Base-by-base conservation (phyloP, 768 basidiomycete species). In the Mrakia blollopis region DNA sequence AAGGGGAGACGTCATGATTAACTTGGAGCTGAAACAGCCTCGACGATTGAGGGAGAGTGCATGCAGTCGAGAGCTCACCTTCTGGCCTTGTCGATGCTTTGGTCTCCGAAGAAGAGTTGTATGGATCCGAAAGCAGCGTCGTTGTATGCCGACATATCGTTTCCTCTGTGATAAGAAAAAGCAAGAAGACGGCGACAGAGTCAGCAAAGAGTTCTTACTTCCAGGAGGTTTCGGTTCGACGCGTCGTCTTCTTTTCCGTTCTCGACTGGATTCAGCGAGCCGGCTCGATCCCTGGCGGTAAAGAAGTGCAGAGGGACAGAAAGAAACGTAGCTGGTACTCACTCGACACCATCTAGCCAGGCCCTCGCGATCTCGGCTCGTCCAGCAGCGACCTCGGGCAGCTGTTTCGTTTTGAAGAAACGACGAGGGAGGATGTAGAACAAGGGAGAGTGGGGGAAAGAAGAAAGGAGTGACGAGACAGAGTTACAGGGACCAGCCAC, bases 81-180 rank as follows among this genome's bases (percentile, higher is more conserved):
- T 18, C 65, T 32, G 10, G 65, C 65, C 6, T 21, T 41, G 18
- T 68, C 65, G 37, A 18, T n/a, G 14, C 37, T 18, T 23, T 68
- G 65, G 37, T 74, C 73, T 44, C 73, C 73, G 10, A 74, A 74
- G 30, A 74, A 50, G 9, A 74, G 73, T 47, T 74, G 41, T 30
- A 74, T 63, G 63, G 73, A 62, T 41, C 73, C 73, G 28, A 62
- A 47, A 10, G 73, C 73, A 21, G 61, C 61, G 14, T 74, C 73
- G 47, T 65, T 62, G 41, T 65, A 63, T 44, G 73, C 73, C 23
- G 23, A 9, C 44, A 63, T 65, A 30, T 74, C 73, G 32, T 68
- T 41, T 0, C 44, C 9, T 10, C 71, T 72, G 54, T 0, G 10
- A 11, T 39, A 23, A 23, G 35, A n/a, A 44, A n/a, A n/a, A 41